These are phyloP conservation scores for Ambrosiella beaveri DNA, from an alignment of 2,329 filamentous ascomycete genomes.

Conservation along the genomic window DNA sequence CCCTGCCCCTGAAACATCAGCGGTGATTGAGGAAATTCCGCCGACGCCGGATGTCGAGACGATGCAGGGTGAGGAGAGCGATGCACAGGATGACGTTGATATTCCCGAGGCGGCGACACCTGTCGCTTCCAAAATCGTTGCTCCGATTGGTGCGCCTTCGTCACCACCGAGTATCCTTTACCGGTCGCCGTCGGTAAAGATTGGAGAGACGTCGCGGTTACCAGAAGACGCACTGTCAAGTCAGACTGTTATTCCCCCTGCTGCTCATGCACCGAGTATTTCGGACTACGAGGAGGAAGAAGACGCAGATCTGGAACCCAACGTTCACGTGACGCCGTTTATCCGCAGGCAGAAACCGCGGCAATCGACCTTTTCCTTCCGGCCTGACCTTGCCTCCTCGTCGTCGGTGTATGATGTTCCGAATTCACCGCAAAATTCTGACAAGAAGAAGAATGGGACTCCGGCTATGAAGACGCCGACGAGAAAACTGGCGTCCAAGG, in stretches of 20 bases:
- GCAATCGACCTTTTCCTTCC: neutral
- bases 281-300: neutral
- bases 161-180: neutral
- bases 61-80: neutral
- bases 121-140: neutral
- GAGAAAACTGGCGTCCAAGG: neutral
- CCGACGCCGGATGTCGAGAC: neutral
- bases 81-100: neutral
- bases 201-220: neutral
- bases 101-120: too few relatives aligned
- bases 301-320: neutral
- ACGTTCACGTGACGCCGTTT: neutral
- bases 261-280: neutral
- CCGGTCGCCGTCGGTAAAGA: neutral
- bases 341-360: slow-evolving; percentile 5
- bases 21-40: neutral
- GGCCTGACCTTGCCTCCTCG: neutral
- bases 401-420: slow-evolving; percentile 11
- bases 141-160: neutral
- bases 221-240: neutral
- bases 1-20: neutral
- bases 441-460: neutral
- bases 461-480: neutral
- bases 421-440: neutral
- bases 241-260: neutral